These are phyloP conservation scores for Mortierella sp. DNA, from an alignment of 371 early-diverging fungal genomes.

Conservation along the genomic window DNA sequence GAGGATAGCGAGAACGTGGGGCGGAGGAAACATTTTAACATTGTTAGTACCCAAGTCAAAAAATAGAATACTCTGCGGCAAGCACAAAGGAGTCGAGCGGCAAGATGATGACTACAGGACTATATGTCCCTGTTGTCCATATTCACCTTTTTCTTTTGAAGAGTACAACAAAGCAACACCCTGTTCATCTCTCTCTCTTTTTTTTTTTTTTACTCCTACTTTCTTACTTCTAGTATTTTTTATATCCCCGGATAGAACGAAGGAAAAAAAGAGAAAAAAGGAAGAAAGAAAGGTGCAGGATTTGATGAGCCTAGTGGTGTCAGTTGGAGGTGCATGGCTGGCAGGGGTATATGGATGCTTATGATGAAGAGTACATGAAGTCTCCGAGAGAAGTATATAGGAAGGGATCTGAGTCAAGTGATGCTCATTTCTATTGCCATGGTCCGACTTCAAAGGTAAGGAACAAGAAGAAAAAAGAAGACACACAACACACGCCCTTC, in stretches of 20 bases:
- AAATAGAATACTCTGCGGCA: slow-evolving; percentile 15
- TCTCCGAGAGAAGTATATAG: not conserved
- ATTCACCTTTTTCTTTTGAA: not conserved
- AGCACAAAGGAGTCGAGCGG: too few relatives aligned
- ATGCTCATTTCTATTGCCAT: not conserved
- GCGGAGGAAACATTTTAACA: slow-evolving; percentile 2
- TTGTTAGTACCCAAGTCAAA: not conserved
- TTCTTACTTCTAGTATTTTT: not conserved
- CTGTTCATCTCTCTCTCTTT: not conserved
- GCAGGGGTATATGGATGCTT: not conserved
- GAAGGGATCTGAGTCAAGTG: slow-evolving; percentile 5
- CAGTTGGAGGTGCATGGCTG: not conserved
- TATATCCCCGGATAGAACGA: not conserved
- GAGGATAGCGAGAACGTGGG: not conserved
- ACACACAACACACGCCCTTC: too few relatives aligned
- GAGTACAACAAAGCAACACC: not conserved
- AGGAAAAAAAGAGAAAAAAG: not conserved
- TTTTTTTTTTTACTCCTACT: not conserved
- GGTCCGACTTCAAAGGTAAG: too few relatives aligned
- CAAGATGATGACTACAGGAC: not conserved
- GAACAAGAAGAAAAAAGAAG: not conserved
- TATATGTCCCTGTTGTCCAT: not conserved
- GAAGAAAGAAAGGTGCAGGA: not conserved
- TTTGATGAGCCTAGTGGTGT: not conserved
- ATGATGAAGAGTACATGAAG: not conserved